Evolutionary conservation across 768 basidiomycete species (phyloP).

Genomic region (Russula dissimulans): DNA sequence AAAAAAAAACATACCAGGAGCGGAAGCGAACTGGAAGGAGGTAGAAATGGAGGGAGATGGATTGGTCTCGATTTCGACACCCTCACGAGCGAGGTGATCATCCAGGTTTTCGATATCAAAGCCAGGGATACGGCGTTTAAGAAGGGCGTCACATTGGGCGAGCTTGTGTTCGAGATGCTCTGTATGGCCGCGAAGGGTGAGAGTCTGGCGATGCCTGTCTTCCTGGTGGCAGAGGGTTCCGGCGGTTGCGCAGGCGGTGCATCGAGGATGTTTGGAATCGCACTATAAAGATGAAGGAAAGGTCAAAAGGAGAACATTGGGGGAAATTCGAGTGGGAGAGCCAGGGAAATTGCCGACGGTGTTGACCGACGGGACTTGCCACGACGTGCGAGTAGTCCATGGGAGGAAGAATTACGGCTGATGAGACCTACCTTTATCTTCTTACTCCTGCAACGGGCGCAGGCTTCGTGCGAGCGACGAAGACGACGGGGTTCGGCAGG

Average conservation of each 20-base stretch:
- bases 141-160: constrained; percentile 65
- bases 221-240: constrained; percentile 79
- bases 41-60: constrained; percentile 15
- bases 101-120: constrained; percentile 63
- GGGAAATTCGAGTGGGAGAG: constrained; percentile 35
- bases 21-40: constrained; percentile 25
- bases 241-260: constrained; percentile 75
- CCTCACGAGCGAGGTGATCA: constrained; percentile 52
- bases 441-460: constrained; percentile 89
- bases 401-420: constrained; percentile 23
- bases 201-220: constrained; percentile 78
- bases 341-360: constrained; percentile 77
- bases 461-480: constrained; percentile 84
- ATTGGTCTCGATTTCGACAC: constrained; percentile 40
- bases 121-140: constrained; percentile 61
- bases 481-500: constrained; percentile 70
- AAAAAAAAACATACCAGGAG: constrained; percentile 22
- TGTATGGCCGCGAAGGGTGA: constrained; percentile 76
- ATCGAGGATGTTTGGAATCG: constrained; percentile 84
- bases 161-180: constrained; percentile 78
- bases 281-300: constrained; percentile 41
- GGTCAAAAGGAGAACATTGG: constrained; percentile 17
- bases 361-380: constrained; percentile 40
- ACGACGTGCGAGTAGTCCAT: constrained; percentile 11
- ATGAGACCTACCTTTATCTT: constrained; percentile 86